Evolutionary conservation across 2,329 filamentous ascomycete species (phyloP).

Genomic region (Cadophora luteo-olivacea): DNA sequence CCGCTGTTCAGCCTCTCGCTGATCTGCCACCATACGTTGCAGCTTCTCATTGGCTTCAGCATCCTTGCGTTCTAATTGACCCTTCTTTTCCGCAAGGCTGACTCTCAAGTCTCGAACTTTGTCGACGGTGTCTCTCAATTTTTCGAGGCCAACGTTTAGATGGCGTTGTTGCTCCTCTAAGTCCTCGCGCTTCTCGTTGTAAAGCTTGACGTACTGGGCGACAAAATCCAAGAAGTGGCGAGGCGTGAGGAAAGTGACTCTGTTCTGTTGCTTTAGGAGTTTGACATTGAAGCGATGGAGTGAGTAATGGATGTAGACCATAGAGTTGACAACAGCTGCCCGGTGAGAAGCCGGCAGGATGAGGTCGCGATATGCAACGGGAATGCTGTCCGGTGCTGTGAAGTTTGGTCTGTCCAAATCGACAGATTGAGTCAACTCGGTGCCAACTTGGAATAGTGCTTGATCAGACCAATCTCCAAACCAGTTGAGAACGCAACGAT

Average conservation of each 20-base stretch:
- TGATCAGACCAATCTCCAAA: constrained; percentile 99
- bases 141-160: constrained; percentile 97
- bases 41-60: constrained; percentile 96
- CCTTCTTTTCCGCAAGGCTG: constrained; percentile 93
- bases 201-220: constrained; percentile 94
- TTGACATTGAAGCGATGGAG: constrained; percentile 88
- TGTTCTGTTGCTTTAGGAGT: constrained; percentile 89
- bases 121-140: constrained; percentile 93
- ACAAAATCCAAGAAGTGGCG: constrained; percentile 98
- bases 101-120: constrained; percentile 92
- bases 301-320: constrained; percentile 99
- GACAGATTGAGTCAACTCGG: constrained; percentile 93
- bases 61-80: constrained; percentile 90
- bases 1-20: constrained; percentile 90
- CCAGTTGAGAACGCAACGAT: constrained; percentile 99
- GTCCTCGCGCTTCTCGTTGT: constrained; percentile 98
- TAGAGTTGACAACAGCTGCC: constrained; percentile 92
- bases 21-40: constrained; percentile 95
- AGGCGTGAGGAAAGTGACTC: constrained; percentile 90
- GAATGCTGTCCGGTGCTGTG: constrained; percentile 86
- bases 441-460: constrained; percentile 95
- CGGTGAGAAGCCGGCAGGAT: constrained; percentile 86
- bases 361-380: constrained; percentile 88
- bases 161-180: constrained; percentile 98
- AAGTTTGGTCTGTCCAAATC: constrained; percentile 92